Conservation (phyloP, 495 filamentous ascomycete genomes). For the Penicillium paxilli region DNA sequence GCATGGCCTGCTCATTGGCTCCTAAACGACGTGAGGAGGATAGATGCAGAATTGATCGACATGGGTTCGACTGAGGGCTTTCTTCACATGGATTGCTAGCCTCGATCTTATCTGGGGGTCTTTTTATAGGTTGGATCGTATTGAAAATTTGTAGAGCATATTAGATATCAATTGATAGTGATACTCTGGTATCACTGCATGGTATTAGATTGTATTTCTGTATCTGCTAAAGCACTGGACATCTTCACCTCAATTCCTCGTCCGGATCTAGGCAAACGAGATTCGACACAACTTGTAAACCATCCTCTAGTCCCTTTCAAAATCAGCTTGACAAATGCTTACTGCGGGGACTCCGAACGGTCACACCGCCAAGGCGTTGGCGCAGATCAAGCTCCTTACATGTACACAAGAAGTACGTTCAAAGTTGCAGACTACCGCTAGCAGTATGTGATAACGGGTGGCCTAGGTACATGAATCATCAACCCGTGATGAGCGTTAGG, state of each 20-base stretch:
- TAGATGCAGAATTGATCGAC: background rate
- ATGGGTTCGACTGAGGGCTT: background rate
- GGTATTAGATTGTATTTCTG: too few relatives aligned
- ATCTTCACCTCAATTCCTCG: background rate
- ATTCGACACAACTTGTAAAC: background rate
- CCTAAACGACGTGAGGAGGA: background rate
- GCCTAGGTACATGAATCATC: background rate
- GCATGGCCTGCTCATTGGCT: background rate
- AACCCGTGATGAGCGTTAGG: background rate
- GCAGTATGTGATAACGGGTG: constrained; percentile 1
- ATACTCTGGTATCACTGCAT: background rate
- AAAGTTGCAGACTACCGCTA: background rate
- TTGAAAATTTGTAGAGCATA: background rate
- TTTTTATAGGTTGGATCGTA: background rate
- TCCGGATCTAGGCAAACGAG: background rate
- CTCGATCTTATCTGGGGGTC: background rate
- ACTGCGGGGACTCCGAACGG: background rate
- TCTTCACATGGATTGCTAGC: background rate
- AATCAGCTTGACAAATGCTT: constrained; percentile 1
- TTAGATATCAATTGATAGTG: background rate
- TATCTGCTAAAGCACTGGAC: too few relatives aligned
- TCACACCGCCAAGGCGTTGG: background rate
- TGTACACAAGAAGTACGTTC: background rate
- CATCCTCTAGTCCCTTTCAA: background rate
- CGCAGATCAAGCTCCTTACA: background rate